Base-by-base conservation (phyloP, 2,329 filamentous ascomycete species). In the Fusarium lateritium region DNA sequence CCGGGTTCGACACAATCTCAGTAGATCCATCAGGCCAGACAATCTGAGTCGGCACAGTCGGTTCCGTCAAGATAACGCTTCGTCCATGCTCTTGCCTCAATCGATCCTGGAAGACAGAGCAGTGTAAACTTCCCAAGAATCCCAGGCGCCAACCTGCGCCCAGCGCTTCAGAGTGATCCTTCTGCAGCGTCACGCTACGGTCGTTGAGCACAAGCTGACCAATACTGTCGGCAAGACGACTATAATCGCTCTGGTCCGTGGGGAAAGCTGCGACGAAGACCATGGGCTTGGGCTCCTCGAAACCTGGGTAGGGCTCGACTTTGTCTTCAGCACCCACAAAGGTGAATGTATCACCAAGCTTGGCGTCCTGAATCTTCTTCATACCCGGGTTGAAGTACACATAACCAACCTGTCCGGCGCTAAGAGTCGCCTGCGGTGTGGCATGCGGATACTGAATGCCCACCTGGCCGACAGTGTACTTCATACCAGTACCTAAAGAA, bases 201-300 rank as follows among this genome's bases (percentile, higher is more conserved):
- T 99, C 96, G 78, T 99, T 99, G 54, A 99, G 88, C 3, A 95
- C 90, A 15, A 99, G 89, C 77, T 98, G 95, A 64, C 92, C 91
- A 76, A 99, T 98, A 78, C 94, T 97, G 78, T 98, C 95, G 68
- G 97, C 93, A 6, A 99, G 83, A 75, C 94, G 92, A 43, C 88
- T 87, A 76, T 97, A 95, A 78, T 97, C 93, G 73, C 90, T 85
- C 72, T 97, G 94, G 75, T 99, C 94, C 0, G 94, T 94, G 1
- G 96, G 96, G 74, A 97, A 99, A 0, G 96, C 96, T 1, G 95
- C 94, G 6, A 99, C 96, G 73, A 99, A 99, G 6, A 99, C 96
- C 96, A 99, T 99, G 7, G 94, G 92, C 79, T 99, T 97, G 2
- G 96, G 95, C 79, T 99, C 96, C 77, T 97, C 95, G 65, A 99